Evolutionary conservation across 371 early-diverging fungal species (phyloP).

Genomic region (Sporodiniella umbellata): DNA sequence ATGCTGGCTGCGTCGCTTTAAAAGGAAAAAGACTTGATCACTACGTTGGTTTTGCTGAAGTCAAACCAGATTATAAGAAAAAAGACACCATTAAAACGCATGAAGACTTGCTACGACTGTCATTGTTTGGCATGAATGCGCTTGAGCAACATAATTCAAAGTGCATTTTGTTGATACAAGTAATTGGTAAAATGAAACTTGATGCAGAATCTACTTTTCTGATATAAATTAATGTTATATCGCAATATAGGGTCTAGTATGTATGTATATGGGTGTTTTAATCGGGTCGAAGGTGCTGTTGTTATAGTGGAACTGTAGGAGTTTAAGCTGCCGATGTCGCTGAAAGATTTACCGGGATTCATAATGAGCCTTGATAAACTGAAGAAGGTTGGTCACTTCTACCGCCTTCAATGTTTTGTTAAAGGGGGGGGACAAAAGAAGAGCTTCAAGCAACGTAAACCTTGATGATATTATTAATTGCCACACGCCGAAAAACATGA

Average conservation of each 20-base stretch:
- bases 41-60: conserved; percentile 12
- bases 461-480: conserved; percentile 15
- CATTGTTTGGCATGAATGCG: conserved; percentile 13
- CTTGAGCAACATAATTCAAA: conserved; percentile 13
- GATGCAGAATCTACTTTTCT: conserved; percentile 13
- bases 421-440: conserved; percentile 8
- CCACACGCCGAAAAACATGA: conserved; percentile 11
- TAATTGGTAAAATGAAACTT: conserved; percentile 11
- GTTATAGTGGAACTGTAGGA: conserved; percentile 13
- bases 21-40: conserved; percentile 10
- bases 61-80: conserved; percentile 10
- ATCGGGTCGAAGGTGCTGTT: conserved; percentile 10
- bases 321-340: conserved; percentile 13
- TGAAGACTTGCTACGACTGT: conserved; percentile 11
- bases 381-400: conserved; percentile 13
- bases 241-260: conserved; percentile 8
- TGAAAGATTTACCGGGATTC: conserved; percentile 18
- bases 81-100: conserved; percentile 9
- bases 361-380: conserved; percentile 16
- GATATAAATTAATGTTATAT: conserved; percentile 9
- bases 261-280: conserved; percentile 10
- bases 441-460: conserved; percentile 13
- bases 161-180: conserved; percentile 13
- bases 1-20: conserved; percentile 15
- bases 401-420: conserved; percentile 10